Evolutionary conservation across 2,329 filamentous ascomycete genomes (phyloP).

Genomic region (Blastomyces percursus): DNA sequence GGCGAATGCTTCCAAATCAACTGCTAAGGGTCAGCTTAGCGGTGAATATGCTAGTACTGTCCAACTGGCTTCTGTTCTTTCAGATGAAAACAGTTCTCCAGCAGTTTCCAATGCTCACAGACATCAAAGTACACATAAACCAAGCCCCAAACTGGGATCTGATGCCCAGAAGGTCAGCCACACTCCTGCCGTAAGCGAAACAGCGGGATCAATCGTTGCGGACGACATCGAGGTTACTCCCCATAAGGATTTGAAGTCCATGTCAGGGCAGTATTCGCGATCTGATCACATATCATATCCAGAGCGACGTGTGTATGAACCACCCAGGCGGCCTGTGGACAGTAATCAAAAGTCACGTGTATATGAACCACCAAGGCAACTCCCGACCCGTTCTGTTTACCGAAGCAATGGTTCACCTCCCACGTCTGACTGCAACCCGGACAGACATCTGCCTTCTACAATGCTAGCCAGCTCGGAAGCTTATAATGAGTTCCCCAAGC

Average conservation of each 20-base stretch:
- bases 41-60: background rate
- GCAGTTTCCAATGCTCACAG: background rate
- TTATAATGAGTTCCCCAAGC: conserved; percentile 12
- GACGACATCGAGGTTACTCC: background rate
- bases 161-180: background rate
- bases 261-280: background rate
- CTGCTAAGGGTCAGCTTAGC: background rate
- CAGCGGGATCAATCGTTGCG: background rate
- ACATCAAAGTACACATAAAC: background rate
- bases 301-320: conserved; percentile 13
- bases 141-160: background rate
- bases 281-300: conserved; percentile 12
- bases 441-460: background rate
- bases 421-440: background rate
- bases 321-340: conserved; percentile 5
- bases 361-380: too few species aligned
- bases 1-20: conserved; percentile 6
- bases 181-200: background rate
- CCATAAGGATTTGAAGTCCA: background rate
- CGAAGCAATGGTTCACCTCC: background rate
- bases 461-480: conserved; percentile 1
- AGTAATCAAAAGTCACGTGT: background rate
- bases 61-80: background rate
- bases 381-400: background rate
- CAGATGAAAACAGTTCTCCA: conserved; percentile 13